Evolutionary conservation across 495 filamentous ascomycete species (phyloP).

Genomic region (Acidiella bohemica): DNA sequence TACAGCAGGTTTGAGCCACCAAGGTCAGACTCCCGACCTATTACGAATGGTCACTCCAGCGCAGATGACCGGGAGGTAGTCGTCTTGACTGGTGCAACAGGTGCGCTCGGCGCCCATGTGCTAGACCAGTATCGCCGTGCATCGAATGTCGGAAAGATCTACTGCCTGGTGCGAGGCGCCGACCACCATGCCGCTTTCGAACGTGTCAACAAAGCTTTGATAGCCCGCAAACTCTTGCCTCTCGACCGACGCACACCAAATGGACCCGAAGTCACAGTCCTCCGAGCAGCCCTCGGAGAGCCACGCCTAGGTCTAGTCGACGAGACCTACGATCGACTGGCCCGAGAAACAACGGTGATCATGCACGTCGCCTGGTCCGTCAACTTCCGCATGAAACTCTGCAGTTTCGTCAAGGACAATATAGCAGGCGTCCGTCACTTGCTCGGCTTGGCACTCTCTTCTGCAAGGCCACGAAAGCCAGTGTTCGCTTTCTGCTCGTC

Average conservation of each 20-base stretch:
- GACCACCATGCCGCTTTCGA: conserved; percentile 33
- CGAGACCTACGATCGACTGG: conserved; percentile 29
- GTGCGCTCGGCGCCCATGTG: conserved; percentile 46
- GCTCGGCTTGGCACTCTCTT: conserved; percentile 37
- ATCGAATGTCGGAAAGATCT: conserved; percentile 30
- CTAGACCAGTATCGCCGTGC: conserved; percentile 32
- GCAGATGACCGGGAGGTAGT: conserved; percentile 9
- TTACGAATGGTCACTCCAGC: conserved; percentile 2
- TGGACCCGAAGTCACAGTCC: conserved; percentile 30
- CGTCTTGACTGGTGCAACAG: conserved; percentile 49
- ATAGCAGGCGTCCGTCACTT: conserved; percentile 42
- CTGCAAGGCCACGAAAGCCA: conserved; percentile 21
- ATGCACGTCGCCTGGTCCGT: conserved; percentile 62
- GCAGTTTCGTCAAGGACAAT: conserved; percentile 44
- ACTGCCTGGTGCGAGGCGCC: conserved; percentile 44
- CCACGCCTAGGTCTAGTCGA: conserved; percentile 34
- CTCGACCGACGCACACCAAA: too few species aligned
- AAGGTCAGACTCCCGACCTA: background rate
- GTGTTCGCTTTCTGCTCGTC: conserved; percentile 49
- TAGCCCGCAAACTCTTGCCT: conserved; percentile 12
- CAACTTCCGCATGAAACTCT: conserved; percentile 50
- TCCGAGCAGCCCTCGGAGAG: conserved; percentile 31
- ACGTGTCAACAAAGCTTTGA: conserved; percentile 39
- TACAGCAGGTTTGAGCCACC: conserved; percentile 24
- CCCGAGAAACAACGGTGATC: conserved; percentile 33